These are phyloP conservation scores for Fusarium heterosporum DNA, from an alignment of 2,329 filamentous ascomycete species.

Conservation along the genomic window DNA sequence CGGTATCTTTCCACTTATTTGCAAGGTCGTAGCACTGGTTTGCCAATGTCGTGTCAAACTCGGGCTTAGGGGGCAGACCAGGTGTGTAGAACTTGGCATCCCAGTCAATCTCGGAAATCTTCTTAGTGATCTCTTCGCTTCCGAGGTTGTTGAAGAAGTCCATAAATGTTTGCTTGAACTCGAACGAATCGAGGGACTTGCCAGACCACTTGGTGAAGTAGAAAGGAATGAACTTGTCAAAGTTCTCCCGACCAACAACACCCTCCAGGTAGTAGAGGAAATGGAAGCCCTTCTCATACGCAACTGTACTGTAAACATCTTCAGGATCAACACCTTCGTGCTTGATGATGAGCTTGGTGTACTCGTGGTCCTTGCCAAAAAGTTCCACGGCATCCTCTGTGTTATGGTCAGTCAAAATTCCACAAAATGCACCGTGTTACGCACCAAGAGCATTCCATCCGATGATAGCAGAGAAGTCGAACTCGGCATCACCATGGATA, in stretches of 20 bases:
- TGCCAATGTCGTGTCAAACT: constrained; percentile 89
- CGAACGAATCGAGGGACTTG: constrained; percentile 91
- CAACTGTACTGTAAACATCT: constrained; percentile 91
- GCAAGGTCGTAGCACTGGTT: constrained; percentile 87
- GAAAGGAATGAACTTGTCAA: constrained; percentile 94
- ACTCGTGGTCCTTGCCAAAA: constrained; percentile 87
- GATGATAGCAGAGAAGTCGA: constrained; percentile 95
- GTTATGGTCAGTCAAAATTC: constrained; percentile 23
- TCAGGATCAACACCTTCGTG: constrained; percentile 94
- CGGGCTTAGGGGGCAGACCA: constrained; percentile 88
- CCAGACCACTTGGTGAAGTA: constrained; percentile 89
- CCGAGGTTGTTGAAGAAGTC: constrained; percentile 79
- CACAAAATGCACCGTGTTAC: constrained; percentile 31
- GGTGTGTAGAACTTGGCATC: constrained; percentile 89
- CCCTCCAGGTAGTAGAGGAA: constrained; percentile 93
- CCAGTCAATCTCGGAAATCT: constrained; percentile 85
- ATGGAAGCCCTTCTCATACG: constrained; percentile 97
- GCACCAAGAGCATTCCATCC: constrained; percentile 87
- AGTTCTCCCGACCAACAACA: constrained; percentile 84
- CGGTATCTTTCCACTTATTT: constrained; percentile 78
- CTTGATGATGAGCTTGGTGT: constrained; percentile 89
- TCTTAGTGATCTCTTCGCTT: constrained; percentile 72
- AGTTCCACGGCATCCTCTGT: constrained; percentile 79
- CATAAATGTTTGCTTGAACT: constrained; percentile 90
- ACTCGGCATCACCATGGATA: constrained; percentile 84